These are phyloP conservation scores for Rosa rugosa DNA, from an alignment of 306 rosid species.

Conservation along the genomic window DNA sequence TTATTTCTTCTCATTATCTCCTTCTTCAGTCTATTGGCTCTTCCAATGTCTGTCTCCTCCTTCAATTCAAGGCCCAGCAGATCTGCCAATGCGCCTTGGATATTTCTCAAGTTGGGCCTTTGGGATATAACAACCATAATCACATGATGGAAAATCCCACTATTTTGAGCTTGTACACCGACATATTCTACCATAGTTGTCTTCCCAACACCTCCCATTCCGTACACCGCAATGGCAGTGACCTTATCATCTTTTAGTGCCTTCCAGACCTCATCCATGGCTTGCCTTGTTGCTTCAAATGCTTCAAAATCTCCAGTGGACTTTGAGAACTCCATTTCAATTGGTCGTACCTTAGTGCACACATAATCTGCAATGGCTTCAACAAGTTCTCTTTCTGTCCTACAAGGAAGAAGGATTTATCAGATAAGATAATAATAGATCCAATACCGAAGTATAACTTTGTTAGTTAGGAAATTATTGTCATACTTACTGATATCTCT, in stretches of 20 bases:
- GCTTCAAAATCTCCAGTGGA: neutral
- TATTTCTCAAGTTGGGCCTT: neutral
- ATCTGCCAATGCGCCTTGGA: neutral
- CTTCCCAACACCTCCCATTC: neutral
- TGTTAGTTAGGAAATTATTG: too few species aligned
- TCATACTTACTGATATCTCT: neutral
- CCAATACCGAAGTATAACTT: too few species aligned
- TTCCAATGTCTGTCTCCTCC: neutral
- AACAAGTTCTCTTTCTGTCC: neutral
- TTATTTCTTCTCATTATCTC: neutral
- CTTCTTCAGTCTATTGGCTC: neutral
- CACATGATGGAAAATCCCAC: neutral
- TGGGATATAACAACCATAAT: slow-evolving; percentile 14
- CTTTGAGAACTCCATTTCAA: neutral
- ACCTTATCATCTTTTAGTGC: neutral
- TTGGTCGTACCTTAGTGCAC: neutral
- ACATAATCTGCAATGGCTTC: neutral
- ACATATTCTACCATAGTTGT: neutral
- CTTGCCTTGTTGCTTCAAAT: neutral
- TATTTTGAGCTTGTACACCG: neutral
- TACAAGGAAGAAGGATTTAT: neutral
- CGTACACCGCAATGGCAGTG: neutral
- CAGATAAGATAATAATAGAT: too few species aligned
- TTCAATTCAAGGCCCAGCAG: neutral
- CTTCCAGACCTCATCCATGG: neutral